Base-by-base conservation (phyloP, 495 filamentous ascomycete species). In the Oleoguttula mirabilis region DNA sequence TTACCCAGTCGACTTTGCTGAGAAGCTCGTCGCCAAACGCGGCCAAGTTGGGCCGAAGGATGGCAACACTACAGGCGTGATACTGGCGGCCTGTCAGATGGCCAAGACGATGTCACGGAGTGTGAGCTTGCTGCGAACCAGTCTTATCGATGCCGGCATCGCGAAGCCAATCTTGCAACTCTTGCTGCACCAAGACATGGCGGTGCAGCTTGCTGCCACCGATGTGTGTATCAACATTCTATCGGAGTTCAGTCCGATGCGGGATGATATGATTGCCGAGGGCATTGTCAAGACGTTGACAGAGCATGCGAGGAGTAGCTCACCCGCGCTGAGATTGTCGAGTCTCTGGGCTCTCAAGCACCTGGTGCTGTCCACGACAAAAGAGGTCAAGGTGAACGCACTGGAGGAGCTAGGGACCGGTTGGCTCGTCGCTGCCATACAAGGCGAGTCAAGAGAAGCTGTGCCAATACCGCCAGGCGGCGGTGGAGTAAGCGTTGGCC, bases 281-380 rank as follows among this genome's bases (percentile, higher is more conserved):
- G 86, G 85, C n/a, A 73, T 85, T 8, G 63, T 93, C 31, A 78
- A 77, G 37, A 71, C 79, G 3, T 62, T 96, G 3, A 93, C 85
- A 50, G 75, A 83, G 52, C 84, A 94, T 56, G 86, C 87, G 0
- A 82, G 81, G 58, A 86, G 82, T 3, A 63, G 70, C 41, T 79
- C 84, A 53, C 67, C 76, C 4, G 75, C 73, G 19, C 60, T 96
- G 30, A 72, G 82, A 33, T 67, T 90, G 10, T 82, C 85, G 47
- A 82, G 85, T 7, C 60, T 98, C 8, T 96, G 90, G 90, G 86
- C 85, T 15, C 66, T 98, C 34, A 96, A 95, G 54, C 84, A 94
- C 60, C 62, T 94, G 21, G 79, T 90, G 5, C 68, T 76, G 32
- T 70, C 72, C 21, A 72, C 80, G 1, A 64, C 71, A 17, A 75